Percentiles rank a stretch among this genome's conserved stretches.
phyloP scores from a whole-genome alignment of 2,329 filamentous ascomycete genomes.

The Coniella lustricola region DNA sequence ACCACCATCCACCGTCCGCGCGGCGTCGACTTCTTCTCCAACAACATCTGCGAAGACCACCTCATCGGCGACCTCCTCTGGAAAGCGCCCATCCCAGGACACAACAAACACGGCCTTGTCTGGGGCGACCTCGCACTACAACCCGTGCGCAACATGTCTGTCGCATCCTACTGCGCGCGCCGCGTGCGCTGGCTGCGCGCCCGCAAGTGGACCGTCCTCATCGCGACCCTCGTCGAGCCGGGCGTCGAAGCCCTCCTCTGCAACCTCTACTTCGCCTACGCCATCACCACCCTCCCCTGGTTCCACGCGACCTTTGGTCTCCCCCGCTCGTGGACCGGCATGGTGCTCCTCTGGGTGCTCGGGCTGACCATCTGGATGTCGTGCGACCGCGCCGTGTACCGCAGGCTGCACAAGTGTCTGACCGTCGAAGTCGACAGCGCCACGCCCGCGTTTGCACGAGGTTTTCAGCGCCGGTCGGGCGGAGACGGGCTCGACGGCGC shows the following conservation, averaged over 20 bases:
- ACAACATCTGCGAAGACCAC: conserved; percentile 97
- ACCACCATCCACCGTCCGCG: conserved; percentile 36
- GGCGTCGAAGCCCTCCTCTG: conserved; percentile 86
- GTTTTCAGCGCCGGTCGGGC: conserved; percentile 27
- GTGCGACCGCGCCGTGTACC: conserved; percentile 67
- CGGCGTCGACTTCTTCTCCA: conserved; percentile 88
- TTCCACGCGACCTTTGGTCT: conserved; percentile 47
- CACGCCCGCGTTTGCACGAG: conserved; percentile 67
- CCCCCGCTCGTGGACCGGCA: conserved; percentile 60
- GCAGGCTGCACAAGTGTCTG: conserved; percentile 63
- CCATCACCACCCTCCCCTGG: conserved; percentile 64
- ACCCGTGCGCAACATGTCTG: conserved; percentile 75
- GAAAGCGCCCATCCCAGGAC: conserved; percentile 58
- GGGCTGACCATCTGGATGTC: conserved; percentile 65
- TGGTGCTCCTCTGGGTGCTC: conserved; percentile 57
- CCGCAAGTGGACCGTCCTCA: conserved; percentile 84
- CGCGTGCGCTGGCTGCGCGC: conserved; percentile 87
- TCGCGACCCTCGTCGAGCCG: conserved; percentile 86
- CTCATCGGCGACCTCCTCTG: conserved; percentile 89
- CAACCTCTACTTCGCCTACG: conserved; percentile 72
- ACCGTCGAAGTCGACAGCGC: conserved; percentile 64
- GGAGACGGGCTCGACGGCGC: conserved; percentile 35
- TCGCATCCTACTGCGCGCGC: conserved; percentile 69
- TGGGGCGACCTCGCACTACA: conserved; percentile 85
- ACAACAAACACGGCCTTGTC: conserved; percentile 74